These are phyloP conservation scores for Francoa sonchifolia DNA, from an alignment of 441 rosid species.

Conservation along the genomic window DNA sequence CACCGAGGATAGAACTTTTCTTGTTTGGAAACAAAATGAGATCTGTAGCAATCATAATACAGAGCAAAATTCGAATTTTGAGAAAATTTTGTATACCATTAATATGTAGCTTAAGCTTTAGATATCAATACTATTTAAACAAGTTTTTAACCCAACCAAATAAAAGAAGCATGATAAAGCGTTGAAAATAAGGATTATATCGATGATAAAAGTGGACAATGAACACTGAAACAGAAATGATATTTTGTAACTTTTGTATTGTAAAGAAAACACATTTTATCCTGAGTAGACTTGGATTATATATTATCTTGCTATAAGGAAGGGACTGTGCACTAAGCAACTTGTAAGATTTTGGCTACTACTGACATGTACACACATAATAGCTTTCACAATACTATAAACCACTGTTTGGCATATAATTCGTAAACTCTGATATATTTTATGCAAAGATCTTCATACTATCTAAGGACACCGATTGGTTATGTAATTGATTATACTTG, in stretches of 20 bases:
- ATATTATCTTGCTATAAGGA: no score
- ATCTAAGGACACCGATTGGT: no score
- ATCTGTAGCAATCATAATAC: conserved; percentile 25
- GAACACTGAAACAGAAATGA: background rate
- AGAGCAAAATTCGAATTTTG: conserved; percentile 3
- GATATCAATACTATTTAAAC: background rate
- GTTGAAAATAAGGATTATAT: background rate
- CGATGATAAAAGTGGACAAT: background rate
- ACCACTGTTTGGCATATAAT: no score
- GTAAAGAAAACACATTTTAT: no score
- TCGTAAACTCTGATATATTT: no score
- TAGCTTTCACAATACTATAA: no score
- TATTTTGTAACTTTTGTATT: background rate
- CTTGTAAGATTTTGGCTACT: no score
- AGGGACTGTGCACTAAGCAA: no score
- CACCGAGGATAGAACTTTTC: conserved; percentile 75
- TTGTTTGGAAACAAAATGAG: conserved; percentile 57
- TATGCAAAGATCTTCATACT: no score
- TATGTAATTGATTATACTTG: no score
- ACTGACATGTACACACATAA: no score
- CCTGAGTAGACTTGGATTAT: no score
- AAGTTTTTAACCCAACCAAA: background rate
- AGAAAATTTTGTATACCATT: background rate
- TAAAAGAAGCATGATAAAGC: background rate
- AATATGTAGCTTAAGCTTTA: background rate